Evolutionary conservation across 768 basidiomycete species (phyloP).

Genomic region (Termitomyces sp.): DNA sequence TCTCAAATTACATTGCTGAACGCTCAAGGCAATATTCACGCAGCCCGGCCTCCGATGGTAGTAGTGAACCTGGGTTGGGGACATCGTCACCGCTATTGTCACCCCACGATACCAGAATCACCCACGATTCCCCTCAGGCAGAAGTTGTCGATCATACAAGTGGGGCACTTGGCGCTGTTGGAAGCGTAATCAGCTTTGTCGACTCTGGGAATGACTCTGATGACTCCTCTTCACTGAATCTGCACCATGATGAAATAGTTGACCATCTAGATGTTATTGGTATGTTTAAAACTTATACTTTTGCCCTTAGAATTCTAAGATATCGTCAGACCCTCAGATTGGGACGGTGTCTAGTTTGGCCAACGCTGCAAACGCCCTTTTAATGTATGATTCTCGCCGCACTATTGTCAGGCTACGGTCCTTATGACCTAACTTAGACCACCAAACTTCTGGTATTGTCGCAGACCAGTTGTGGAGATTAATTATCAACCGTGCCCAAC

Average conservation of each 20-base stretch:
- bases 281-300: constrained; percentile 21
- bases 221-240: constrained; percentile 22
- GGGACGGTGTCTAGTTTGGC: constrained; percentile 72
- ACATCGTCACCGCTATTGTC: constrained; percentile 13
- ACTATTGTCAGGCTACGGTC: neutral
- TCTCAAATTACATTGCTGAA: constrained; percentile 31
- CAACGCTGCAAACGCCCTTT: constrained; percentile 76
- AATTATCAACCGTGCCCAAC: constrained; percentile 36
- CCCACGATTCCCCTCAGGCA: constrained; percentile 37
- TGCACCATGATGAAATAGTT: constrained; percentile 77
- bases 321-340: constrained; percentile 61
- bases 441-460: constrained; percentile 63
- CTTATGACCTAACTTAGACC: constrained; percentile 41
- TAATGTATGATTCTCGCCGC: constrained; percentile 43
- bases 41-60: neutral
- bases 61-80: constrained; percentile 8
- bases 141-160: constrained; percentile 36
- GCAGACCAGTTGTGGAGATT: constrained; percentile 64
- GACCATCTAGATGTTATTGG: constrained; percentile 83
- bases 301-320: neutral
- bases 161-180: constrained; percentile 37
- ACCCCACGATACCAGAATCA: constrained; percentile 25
- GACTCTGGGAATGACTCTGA: constrained; percentile 7
- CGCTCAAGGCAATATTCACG: constrained; percentile 15
- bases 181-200: constrained; percentile 38